A percentile compares a stretch with the other conserved stretches of the same genome.
These are phyloP conservation scores for Flaveria sonorensis DNA, from an alignment of 129 eudicot species.

Conservation along the genomic window DNA sequence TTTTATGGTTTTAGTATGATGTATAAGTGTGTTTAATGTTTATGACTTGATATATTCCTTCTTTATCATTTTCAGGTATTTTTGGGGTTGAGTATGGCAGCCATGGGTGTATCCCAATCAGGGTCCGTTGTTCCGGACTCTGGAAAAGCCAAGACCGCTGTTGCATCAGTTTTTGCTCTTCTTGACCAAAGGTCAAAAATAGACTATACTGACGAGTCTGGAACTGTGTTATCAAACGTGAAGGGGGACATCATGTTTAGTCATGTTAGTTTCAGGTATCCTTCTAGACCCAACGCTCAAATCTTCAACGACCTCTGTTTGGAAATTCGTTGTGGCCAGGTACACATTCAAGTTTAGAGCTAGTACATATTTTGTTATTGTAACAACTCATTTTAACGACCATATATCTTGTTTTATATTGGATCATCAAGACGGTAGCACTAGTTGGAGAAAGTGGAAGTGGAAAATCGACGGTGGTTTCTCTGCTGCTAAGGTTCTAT, in stretches of 20 bases:
- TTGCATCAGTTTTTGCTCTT: conserved; percentile 33
- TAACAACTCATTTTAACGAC: neutral
- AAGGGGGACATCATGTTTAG: conserved; percentile 32
- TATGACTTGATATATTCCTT: neutral
- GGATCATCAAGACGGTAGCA: conserved; percentile 31
- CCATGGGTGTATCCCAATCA: conserved; percentile 28
- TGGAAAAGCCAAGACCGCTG: conserved; percentile 29
- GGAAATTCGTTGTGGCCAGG: conserved; percentile 32
- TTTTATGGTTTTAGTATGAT: conserved; percentile 25
- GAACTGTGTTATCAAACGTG: conserved; percentile 24
- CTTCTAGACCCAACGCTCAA: conserved; percentile 28
- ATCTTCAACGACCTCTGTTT: conserved; percentile 36
- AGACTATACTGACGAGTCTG: conserved; percentile 28
- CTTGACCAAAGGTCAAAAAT: conserved; percentile 37
- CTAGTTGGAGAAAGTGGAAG: conserved; percentile 45
- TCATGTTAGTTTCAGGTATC: conserved; percentile 33
- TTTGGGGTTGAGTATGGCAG: conserved; percentile 37
- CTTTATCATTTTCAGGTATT: conserved; percentile 16
- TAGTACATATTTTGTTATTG: no score
- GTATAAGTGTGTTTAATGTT: neutral
- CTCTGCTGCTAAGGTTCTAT: conserved; percentile 36
- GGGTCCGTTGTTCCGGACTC: conserved; percentile 33
- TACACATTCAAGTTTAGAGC: neutral
- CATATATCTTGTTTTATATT: neutral
- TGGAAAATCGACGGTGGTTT: conserved; percentile 35